These are phyloP conservation scores for Cystobasidium sp. DNA, from an alignment of 1,284 basidiomycete species.

Conservation along the genomic window DNA sequence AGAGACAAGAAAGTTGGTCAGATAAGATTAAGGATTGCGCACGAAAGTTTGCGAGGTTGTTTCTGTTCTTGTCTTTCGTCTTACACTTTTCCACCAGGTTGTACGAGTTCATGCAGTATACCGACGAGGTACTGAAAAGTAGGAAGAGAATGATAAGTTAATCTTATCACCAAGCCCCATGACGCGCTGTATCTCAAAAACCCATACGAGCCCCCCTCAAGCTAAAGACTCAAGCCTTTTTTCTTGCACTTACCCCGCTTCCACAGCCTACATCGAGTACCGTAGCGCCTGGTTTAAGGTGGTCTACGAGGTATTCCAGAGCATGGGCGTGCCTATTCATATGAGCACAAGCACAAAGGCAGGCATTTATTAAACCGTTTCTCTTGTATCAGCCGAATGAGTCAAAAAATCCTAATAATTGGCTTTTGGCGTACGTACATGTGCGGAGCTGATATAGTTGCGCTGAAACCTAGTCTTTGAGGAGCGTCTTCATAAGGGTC, in stretches of 20 bases:
- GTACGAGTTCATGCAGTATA: conserved; percentile 54
- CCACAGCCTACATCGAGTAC: conserved; percentile 72
- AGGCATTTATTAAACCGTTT: neutral
- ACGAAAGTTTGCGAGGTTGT: no score
- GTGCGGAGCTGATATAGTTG: conserved; percentile 88
- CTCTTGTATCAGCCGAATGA: neutral
- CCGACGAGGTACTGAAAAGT: conserved; percentile 50
- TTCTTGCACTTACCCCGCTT: conserved; percentile 33
- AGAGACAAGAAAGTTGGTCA: no score
- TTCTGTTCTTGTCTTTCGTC: neutral
- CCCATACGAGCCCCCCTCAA: no score
- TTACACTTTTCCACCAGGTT: conserved; percentile 40
- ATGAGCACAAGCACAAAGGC: neutral
- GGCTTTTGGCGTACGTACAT: conserved; percentile 61
- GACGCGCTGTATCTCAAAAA: no score
- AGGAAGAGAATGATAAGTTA: no score
- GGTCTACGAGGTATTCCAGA: conserved; percentile 70
- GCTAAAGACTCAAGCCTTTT: no score
- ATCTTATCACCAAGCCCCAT: no score
- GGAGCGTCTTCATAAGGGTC: conserved; percentile 79
- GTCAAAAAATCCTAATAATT: neutral
- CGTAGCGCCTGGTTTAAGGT: conserved; percentile 69
- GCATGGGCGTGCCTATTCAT: conserved; percentile 75
- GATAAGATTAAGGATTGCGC: no score
- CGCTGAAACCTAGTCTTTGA: conserved; percentile 76